Evolutionary conservation across 2,329 filamentous ascomycete genomes (phyloP), one percentile per base, ranked within the genome.

Genomic region (Akanthomyces muscarius): DNA sequence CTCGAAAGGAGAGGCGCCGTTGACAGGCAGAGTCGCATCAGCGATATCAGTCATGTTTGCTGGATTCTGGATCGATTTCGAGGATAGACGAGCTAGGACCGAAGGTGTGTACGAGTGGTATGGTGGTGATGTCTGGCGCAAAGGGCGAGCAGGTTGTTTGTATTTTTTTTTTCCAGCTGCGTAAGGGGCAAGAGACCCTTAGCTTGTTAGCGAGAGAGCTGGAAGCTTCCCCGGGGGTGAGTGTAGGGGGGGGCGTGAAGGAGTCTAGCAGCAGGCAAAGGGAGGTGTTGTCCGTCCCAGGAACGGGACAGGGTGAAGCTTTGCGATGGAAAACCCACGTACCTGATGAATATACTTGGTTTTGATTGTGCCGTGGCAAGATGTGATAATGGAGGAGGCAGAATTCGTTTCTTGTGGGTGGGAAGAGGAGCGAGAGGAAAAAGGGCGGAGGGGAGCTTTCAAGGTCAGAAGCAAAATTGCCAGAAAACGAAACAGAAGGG

Each of bases 1-100:
- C 67, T 82, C 75, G 66, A 79, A 65, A 67, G 76, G 73, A 68
- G 79, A 76, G 68, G 69, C 75, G 72, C 80, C 81, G 74, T 83
- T 83, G 74, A 74, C 72, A 71, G 75, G 70, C 36, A 70, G 69
- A 63, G 73, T 70, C 67, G 72, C 69, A 68, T 75, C 73, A 68
- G 75, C 71, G 69, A 75, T 72, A 69, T 79, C 76, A 65, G 79
- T 75, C 78, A 81, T 81, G 69, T 44, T 62, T 56, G 50, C 44
- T 42, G 33, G 50, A 54, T 48, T 23, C 30, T 60, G 62, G 63
- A 47, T 61, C 45, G 55, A 47, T 55, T 63, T 55, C 30, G 47
- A 21, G 45, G 53, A 38, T 38, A 53, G 33, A 14, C 8, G 45
- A 56, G 44, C 53, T 58, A 54, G 59, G 50, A 45, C 23, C 30